Conservation (phyloP, 2,329 filamentous ascomycete genomes). For the Hypomyces perniciosus region DNA sequence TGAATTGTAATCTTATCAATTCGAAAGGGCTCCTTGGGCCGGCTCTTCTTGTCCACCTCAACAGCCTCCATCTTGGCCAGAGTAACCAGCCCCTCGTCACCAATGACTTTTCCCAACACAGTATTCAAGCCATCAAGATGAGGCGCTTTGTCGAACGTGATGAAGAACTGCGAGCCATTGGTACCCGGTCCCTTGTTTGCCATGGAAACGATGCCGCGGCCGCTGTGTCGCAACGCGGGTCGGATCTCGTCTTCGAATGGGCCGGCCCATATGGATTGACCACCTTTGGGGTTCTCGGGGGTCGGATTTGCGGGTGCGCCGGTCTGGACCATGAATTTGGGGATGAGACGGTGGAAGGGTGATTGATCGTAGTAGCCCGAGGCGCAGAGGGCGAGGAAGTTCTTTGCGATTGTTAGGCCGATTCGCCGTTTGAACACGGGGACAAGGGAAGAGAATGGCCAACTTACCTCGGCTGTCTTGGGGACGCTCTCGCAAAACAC, state of each 20-base stretch:
- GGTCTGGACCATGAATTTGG: constrained; percentile 74
- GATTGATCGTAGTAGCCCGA: constrained; percentile 70
- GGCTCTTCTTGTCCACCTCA: constrained; percentile 70
- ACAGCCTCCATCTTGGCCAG: constrained; percentile 66
- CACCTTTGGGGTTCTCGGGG: constrained; percentile 59
- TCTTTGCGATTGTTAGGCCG: constrained; percentile 39
- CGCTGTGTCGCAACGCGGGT: constrained; percentile 61
- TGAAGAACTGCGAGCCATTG: constrained; percentile 77
- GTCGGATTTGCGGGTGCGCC: constrained; percentile 55
- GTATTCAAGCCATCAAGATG: constrained; percentile 82
- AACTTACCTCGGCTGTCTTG: constrained; percentile 73
- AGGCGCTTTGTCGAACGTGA: constrained; percentile 69
- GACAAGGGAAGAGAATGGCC: not conserved
- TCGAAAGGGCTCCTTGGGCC: constrained; percentile 59
- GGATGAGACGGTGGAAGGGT: constrained; percentile 74
- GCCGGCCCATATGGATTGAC: constrained; percentile 66
- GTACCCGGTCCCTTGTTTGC: constrained; percentile 69
- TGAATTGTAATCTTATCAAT: constrained; percentile 70
- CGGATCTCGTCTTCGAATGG: constrained; percentile 78
- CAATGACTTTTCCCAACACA: constrained; percentile 70
- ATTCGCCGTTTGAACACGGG: not conserved
- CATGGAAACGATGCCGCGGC: constrained; percentile 68
- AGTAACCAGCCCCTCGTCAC: constrained; percentile 57
- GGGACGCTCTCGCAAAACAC: constrained; percentile 94
- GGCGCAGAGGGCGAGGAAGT: constrained; percentile 82